Evolutionary conservation across 768 basidiomycete species (phyloP), one percentile per base, ranked within the genome.

Genomic region (Termitomyces sp.): DNA sequence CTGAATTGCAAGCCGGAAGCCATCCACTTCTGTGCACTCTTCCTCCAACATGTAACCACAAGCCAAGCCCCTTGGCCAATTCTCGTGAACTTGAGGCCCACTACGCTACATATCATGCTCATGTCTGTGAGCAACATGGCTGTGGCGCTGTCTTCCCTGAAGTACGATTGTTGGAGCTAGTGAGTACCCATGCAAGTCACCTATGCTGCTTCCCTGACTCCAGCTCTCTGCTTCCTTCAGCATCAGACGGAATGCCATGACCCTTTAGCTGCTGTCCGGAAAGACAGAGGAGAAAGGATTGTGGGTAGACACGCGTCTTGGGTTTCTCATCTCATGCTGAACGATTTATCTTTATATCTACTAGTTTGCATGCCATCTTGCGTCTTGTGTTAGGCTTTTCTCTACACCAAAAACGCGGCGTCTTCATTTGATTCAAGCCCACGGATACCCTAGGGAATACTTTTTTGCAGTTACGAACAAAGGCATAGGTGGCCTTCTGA

Each of bases 401-500:
- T 66, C 72, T 8, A 86, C 82, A 1, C 94, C 93, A 0, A 92
- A 90, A 70, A 72, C 82, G 16, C 80, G 94, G 17, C 76, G 94
- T 23, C 75, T 90, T 43, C 94, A 95, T 73, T 80, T 96, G 52
- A 90, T 95, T 45, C 79, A 86, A 63, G 82, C 77, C 14, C 94
- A 96, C 64, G 83, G 79, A 50, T 96, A 88, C 66, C 92, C 93
- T 5, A 91, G 91, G 66, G 84, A 94, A 65, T 96, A 88, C 70
- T 95, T 92, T 72, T 96, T 95, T 68, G 83, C 89, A 19, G 87
- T 96, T 19, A 94, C 91, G 16, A 95, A 95, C 72, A 93, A 90
- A 67, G 94, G 94, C 21, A 84, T 94, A 12, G 92, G 91, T 12
- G 90, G 87, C 4, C 73, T 94, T 17, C 69, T 93, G 54, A 82